Evolutionary conservation across 345 rosid species (phyloP).

Genomic region (Euphorbia tirucalli): DNA sequence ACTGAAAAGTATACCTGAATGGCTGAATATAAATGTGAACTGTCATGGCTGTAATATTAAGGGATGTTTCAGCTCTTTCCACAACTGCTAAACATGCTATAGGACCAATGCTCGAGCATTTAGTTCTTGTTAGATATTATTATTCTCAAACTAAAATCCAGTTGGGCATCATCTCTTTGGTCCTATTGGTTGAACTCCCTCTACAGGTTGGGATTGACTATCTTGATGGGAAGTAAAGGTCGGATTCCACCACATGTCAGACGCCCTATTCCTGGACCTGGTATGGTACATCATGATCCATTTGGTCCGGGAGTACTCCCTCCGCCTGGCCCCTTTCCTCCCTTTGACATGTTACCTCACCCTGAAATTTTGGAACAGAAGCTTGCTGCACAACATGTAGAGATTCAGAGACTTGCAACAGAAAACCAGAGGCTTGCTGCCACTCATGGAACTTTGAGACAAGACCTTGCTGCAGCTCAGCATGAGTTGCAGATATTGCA

Average conservation of each 20-base stretch:
- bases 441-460: slow-evolving; percentile 71
- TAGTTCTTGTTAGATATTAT: neutral
- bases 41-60: neutral
- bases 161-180: neutral
- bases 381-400: slow-evolving; percentile 71
- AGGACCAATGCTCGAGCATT: neutral
- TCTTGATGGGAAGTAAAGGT: slow-evolving; percentile 75
- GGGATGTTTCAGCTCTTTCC: neutral
- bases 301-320: slow-evolving; percentile 47
- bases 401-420: slow-evolving; percentile 83
- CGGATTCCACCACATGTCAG: slow-evolving; percentile 71
- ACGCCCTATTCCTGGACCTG: slow-evolving; percentile 63
- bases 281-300: slow-evolving; percentile 52
- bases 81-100: neutral
- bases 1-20: neutral
- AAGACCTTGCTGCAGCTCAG: slow-evolving; percentile 85
- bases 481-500: slow-evolving; percentile 88
- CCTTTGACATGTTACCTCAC: slow-evolving; percentile 71
- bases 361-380: slow-evolving; percentile 89
- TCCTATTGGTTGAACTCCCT: neutral
- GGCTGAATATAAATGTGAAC: neutral
- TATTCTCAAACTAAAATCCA: neutral
- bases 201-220: slow-evolving; percentile 1
- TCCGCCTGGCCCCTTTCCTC: slow-evolving; percentile 49
- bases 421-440: slow-evolving; percentile 88